Conservation (phyloP, 1,284 basidiomycete species). For the Cutaneotrichosporon dermatis region DNA sequence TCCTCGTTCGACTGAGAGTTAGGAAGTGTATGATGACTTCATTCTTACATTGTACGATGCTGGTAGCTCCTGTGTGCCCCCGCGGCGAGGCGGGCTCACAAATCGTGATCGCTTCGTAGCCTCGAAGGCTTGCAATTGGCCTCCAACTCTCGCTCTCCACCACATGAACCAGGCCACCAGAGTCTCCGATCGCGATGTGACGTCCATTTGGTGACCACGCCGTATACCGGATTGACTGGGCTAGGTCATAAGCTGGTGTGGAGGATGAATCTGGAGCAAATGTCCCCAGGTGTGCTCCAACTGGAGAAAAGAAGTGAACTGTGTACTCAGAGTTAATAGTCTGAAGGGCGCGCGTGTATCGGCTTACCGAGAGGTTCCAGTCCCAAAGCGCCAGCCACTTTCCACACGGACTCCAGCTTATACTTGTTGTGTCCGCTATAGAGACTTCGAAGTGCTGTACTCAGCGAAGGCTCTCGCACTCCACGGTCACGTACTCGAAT, state of each 20-base stretch:
- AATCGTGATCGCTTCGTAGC: background rate
- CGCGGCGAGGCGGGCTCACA: background rate
- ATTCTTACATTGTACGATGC: constrained; percentile 6
- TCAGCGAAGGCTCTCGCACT: background rate
- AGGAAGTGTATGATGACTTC: background rate
- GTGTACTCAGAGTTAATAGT: constrained; percentile 62
- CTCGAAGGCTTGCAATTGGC: constrained; percentile 3
- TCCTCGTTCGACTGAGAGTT: background rate
- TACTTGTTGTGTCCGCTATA: constrained; percentile 65
- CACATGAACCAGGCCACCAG: constrained; percentile 7
- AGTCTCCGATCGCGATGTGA: constrained; percentile 5
- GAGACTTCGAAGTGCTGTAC: constrained; percentile 73
- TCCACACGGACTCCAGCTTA: constrained; percentile 76
- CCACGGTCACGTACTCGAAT: constrained; percentile 58
- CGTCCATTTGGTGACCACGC: constrained; percentile 65
- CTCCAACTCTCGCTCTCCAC: constrained; percentile 15
- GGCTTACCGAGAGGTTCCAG: constrained; percentile 64
- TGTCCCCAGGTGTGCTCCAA: constrained; percentile 64
- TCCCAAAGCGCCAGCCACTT: constrained; percentile 79
- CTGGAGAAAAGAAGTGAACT: constrained; percentile 66
- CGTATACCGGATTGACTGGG: constrained; percentile 59
- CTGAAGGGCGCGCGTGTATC: background rate
- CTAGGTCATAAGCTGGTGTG: constrained; percentile 5
- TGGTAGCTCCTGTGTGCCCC: background rate
- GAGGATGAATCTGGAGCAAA: constrained; percentile 54